Evolutionary conservation across 1,284 basidiomycete genomes (phyloP).

Genomic region (Papiliotrema nemorosa): DNA sequence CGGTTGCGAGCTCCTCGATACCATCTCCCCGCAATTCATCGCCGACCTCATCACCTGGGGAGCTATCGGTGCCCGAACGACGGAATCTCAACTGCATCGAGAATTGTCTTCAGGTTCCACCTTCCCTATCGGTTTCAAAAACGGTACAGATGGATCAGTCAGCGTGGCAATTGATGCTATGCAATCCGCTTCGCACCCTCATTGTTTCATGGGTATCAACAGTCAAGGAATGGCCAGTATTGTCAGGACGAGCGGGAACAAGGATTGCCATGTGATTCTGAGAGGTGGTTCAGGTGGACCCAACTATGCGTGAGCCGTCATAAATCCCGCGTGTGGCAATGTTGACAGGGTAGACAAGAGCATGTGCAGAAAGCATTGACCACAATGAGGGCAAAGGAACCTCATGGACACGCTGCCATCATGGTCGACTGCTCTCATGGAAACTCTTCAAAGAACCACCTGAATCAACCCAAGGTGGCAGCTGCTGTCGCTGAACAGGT

Average conservation of each 20-base stretch:
- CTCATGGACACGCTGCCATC: constrained; percentile 46
- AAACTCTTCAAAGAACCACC: constrained; percentile 88
- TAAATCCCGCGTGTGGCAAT: too few species aligned
- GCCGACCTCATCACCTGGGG: constrained; percentile 97
- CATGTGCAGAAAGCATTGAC: constrained; percentile 68
- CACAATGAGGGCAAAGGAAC: constrained; percentile 64
- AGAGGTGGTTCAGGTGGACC: constrained; percentile 84
- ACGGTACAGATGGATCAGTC: constrained; percentile 92
- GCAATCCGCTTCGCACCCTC: constrained; percentile 84
- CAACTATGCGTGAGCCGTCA: constrained; percentile 60
- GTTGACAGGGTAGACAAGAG: constrained; percentile 49
- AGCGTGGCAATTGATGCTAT: constrained; percentile 87
- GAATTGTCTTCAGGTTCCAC: constrained; percentile 49
- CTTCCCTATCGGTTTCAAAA: constrained; percentile 79
- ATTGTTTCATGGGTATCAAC: constrained; percentile 98
- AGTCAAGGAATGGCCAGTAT: constrained; percentile 90
- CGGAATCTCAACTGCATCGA: constrained; percentile 94
- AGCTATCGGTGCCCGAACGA: constrained; percentile 92
- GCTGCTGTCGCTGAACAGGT: constrained; percentile 75
- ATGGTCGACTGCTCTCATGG: constrained; percentile 58
- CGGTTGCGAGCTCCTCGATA: constrained; percentile 76
- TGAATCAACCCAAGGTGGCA: constrained; percentile 81
- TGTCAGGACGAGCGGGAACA: constrained; percentile 89
- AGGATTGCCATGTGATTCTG: constrained; percentile 89
- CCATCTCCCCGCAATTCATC: constrained; percentile 78